Percentiles rank a stretch among this genome's conserved stretches.
phyloP scores from a whole-genome alignment of 805 yeast species.

The Ogataea thermomethanolica region DNA sequence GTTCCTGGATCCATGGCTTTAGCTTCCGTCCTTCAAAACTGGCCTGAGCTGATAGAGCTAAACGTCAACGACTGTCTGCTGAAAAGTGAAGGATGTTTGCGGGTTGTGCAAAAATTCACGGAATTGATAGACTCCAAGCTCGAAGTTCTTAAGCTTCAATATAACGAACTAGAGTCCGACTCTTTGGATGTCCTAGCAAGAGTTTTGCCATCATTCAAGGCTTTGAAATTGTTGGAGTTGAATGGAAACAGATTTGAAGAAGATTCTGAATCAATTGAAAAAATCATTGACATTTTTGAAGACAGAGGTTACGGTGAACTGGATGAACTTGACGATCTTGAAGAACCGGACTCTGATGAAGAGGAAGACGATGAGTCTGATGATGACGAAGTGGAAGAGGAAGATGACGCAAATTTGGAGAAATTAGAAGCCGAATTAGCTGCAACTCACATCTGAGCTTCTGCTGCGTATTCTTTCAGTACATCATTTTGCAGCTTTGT shows the following conservation, averaged over 20 bases:
- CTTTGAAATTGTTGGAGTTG: slow-evolving; percentile 66
- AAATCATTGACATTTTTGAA: slow-evolving; percentile 59
- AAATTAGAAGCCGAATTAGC: slow-evolving; percentile 54
- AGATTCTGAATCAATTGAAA: slow-evolving; percentile 68
- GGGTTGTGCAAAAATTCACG: slow-evolving; percentile 46
- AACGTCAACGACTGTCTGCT: slow-evolving; percentile 87
- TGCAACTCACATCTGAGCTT: slow-evolving; percentile 26
- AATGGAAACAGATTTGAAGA: slow-evolving; percentile 94
- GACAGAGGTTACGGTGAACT: slow-evolving; percentile 76
- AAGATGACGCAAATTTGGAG: slow-evolving; percentile 38
- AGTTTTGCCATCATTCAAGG: slow-evolving; percentile 54
- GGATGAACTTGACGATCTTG: slow-evolving; percentile 93
- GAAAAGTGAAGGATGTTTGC: slow-evolving; percentile 70
- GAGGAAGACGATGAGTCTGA: slow-evolving; percentile 59
- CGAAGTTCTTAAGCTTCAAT: slow-evolving; percentile 69
- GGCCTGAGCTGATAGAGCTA: slow-evolving; percentile 72
- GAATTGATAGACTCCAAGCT: slow-evolving; percentile 39
- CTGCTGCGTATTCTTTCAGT: slow-evolving; percentile 4
- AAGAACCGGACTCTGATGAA: slow-evolving; percentile 70
- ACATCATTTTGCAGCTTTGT: slow-evolving; percentile 34
- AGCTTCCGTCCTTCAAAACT: slow-evolving; percentile 54
- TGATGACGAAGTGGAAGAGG: slow-evolving; percentile 47
- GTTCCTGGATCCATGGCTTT: slow-evolving; percentile 59
- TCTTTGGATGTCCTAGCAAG: slow-evolving; percentile 58
- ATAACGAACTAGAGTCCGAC: slow-evolving; percentile 74